phyloP scores from a whole-genome alignment of 306 rosid species.

The Prosopis cineraria region DNA sequence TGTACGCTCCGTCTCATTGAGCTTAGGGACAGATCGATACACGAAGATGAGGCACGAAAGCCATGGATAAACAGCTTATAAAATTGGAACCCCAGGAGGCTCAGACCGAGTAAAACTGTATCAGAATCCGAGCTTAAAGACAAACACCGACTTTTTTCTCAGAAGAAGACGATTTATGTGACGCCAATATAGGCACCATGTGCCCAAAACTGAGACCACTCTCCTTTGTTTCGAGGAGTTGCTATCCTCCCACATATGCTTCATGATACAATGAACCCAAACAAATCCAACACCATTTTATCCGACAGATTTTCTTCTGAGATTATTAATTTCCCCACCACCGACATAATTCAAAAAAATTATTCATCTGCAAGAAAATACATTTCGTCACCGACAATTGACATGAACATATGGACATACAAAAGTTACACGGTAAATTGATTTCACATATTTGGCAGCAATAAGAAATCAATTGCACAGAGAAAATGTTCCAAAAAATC shows the following conservation, averaged over 20 bases:
- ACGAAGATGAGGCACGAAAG: not conserved
- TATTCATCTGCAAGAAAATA: not conserved
- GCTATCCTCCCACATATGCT: not conserved
- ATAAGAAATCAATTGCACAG: conserved; percentile 29
- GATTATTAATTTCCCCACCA: not conserved
- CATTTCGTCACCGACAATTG: not conserved
- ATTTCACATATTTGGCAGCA: conserved; percentile 37
- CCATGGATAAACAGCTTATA: not conserved
- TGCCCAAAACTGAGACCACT: not conserved
- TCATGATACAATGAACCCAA: not conserved
- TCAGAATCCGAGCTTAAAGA: conserved; percentile 26
- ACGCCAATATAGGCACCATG: not conserved
- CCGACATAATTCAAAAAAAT: not conserved
- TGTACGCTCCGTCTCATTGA: not conserved
- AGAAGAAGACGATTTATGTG: not conserved
- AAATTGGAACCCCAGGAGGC: not conserved
- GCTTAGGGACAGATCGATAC: too few species aligned
- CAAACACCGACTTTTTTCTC: conserved; percentile 34
- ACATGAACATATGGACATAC: not conserved
- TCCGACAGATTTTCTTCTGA: not conserved
- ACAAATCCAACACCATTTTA: not conserved
- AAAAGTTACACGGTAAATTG: conserved; percentile 16
- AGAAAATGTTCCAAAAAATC: not conserved
- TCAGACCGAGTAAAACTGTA: not conserved
- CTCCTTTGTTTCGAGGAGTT: not conserved